These are phyloP conservation scores for Draba incana DNA, from an alignment of 345 rosid genomes.

Conservation along the genomic window DNA sequence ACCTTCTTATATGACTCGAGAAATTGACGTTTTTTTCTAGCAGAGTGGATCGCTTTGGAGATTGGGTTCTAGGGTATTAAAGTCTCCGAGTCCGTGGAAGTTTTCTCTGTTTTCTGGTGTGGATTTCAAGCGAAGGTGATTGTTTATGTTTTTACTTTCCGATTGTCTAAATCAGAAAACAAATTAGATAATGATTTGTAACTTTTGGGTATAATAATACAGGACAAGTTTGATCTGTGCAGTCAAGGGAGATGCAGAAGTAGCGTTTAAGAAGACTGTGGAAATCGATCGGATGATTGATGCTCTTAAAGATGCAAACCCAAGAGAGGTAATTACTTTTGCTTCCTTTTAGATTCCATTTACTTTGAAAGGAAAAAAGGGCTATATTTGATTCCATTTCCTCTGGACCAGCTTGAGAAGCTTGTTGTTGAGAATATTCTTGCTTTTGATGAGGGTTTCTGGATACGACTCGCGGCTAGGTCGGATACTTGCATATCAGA, in stretches of 20 bases:
- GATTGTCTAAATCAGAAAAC: background rate
- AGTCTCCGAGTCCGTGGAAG: slow-evolving; percentile 28
- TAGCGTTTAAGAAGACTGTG: slow-evolving; percentile 87
- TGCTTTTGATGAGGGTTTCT: slow-evolving; percentile 80
- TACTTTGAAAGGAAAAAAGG: no score
- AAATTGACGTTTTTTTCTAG: slow-evolving; percentile 1
- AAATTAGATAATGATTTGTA: slow-evolving; percentile 42
- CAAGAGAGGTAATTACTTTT: slow-evolving; percentile 52
- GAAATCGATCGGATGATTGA: slow-evolving; percentile 83
- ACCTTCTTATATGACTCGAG: background rate
- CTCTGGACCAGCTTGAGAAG: slow-evolving; percentile 69
- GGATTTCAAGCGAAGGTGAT: slow-evolving; percentile 46
- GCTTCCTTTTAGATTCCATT: no score
- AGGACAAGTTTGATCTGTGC: slow-evolving; percentile 90
- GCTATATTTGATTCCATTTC: background rate
- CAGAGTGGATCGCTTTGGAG: slow-evolving; percentile 42
- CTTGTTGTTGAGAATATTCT: slow-evolving; percentile 85
- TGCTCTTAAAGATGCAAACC: slow-evolving; percentile 73
- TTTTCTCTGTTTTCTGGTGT: slow-evolving; percentile 21
- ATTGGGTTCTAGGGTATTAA: slow-evolving; percentile 36
- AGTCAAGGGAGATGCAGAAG: slow-evolving; percentile 80
- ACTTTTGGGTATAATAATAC: slow-evolving; percentile 67
- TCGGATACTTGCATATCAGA: slow-evolving; percentile 83
- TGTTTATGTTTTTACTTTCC: background rate
- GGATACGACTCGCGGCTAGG: slow-evolving; percentile 91